Evolutionary conservation across 805 yeast genomes (phyloP).

Genomic region (Yarrowia bubula): DNA sequence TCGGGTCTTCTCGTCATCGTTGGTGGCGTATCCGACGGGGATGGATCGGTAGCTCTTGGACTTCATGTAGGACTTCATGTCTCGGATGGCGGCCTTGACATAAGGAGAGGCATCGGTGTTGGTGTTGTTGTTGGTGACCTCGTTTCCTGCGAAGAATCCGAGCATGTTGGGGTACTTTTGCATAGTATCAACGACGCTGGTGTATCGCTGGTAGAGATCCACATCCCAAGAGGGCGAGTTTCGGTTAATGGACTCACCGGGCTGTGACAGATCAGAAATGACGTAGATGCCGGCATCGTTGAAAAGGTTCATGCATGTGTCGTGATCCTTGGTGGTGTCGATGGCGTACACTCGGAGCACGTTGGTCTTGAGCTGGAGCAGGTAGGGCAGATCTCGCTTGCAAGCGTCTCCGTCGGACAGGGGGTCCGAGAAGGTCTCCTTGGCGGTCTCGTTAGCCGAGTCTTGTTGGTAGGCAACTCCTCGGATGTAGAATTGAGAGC

Average conservation of each 20-base stretch:
- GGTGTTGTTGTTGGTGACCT: slow-evolving; percentile 78
- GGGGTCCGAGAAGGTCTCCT: slow-evolving; percentile 62
- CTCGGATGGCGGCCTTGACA: slow-evolving; percentile 95
- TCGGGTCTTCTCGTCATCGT: slow-evolving; percentile 83
- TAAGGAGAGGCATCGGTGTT: slow-evolving; percentile 90
- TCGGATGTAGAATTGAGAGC: slow-evolving; percentile 79
- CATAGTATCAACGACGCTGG: slow-evolving; percentile 76
- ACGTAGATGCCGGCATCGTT: slow-evolving; percentile 88
- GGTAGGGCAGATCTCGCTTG: slow-evolving; percentile 77
- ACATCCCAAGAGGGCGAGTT: slow-evolving; percentile 75
- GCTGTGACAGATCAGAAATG: slow-evolving; percentile 85
- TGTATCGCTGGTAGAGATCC: slow-evolving; percentile 70
- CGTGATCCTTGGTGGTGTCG: slow-evolving; percentile 69
- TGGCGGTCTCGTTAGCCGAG: slow-evolving; percentile 53
- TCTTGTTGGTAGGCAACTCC: slow-evolving; percentile 87
- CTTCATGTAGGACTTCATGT: slow-evolving; percentile 71
- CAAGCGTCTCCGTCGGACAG: slow-evolving; percentile 69
- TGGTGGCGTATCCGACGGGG: slow-evolving; percentile 93
- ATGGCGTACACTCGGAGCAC: slow-evolving; percentile 84
- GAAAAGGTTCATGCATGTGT: slow-evolving; percentile 69
- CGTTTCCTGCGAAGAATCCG: slow-evolving; percentile 98
- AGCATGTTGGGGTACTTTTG: slow-evolving; percentile 74
- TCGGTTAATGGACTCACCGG: slow-evolving; percentile 73
- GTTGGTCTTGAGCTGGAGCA: slow-evolving; percentile 66
- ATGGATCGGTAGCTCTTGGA: slow-evolving; percentile 65